Base-by-base conservation (phyloP, 2,329 filamentous ascomycete genomes). In the Capronia coronata region DNA sequence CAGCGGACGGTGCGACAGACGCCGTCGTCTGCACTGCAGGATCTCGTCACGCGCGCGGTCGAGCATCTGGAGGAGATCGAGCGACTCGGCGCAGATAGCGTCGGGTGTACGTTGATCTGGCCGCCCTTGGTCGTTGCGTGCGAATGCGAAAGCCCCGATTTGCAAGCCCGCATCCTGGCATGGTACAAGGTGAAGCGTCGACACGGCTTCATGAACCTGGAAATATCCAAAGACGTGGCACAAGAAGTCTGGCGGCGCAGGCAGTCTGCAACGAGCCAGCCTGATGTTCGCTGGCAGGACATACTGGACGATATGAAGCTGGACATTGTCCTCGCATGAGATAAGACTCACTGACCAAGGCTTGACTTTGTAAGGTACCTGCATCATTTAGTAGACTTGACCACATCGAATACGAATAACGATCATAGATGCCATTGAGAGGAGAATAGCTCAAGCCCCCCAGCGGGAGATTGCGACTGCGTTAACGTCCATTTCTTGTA, bases 41-140 rank as follows among this genome's bases (percentile, higher is more conserved):
- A 59, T 11, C 54, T 67, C 4, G 63, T 68, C 1, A 62, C 62
- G 39, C 61, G 59, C 14, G 66, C 64, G 0, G 54, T 68, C 1
- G 29, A 53, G 11, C 62, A 67, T 18, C 52, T 68, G 9, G 65
- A 68, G 48, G 60, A 62, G 0, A 62, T 65, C 5, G 65, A 67
- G 41, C 39, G 23, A 1, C 54, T 63, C 1, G 63, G 60, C 1
- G 56, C 58, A 16, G 62, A 63, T 6, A 52, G 57, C n/a, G 59
- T 62, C 1, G 66, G 67, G 2, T 65, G 61, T 46, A 62, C 67
- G 16, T 65, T 67, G 46, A 60, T 68, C 22, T 68, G 67, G 67
- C 64, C 65, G 1, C 62, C 61, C 2, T 59, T 68, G 23, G 62
- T 68, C 2, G 57, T 68, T 2, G 66, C 63, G 2, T 65, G 65